Percentiles rank a stretch among this genome's conserved stretches.
These are phyloP conservation scores for Microcyclosporella mali DNA, from an alignment of 2,329 filamentous ascomycete genomes.

Conservation along the genomic window DNA sequence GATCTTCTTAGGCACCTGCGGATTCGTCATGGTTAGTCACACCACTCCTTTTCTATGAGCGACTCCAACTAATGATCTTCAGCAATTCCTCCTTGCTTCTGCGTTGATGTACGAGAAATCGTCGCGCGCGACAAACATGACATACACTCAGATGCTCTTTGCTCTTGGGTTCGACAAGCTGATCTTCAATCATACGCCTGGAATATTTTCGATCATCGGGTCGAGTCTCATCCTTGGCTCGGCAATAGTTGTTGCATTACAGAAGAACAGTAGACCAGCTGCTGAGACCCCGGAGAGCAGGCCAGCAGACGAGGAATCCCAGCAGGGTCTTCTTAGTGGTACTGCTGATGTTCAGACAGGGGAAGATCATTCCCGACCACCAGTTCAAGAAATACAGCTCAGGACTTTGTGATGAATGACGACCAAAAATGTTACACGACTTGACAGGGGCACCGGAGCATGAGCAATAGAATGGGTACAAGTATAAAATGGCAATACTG, in stretches of 20 bases:
- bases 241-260: conserved; percentile 58
- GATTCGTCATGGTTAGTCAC: conserved; percentile 60
- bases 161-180: conserved; percentile 59
- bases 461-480: not conserved
- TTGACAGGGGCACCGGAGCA: not conserved
- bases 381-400: conserved; percentile 20
- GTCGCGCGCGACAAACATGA: conserved; percentile 57
- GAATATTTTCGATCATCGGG: conserved; percentile 53
- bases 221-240: conserved; percentile 59
- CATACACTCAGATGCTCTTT: conserved; percentile 66
- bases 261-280: conserved; percentile 29
- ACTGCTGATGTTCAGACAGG: conserved; percentile 12
- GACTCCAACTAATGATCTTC: not conserved
- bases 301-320: conserved; percentile 21
- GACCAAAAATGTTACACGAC: not conserved
- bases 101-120: conserved; percentile 67
- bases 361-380: conserved; percentile 17
- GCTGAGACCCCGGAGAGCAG: conserved; percentile 12
- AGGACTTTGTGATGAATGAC: conserved; percentile 15
- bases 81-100: conserved; percentile 75
- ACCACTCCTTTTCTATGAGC: not conserved
- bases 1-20: conserved; percentile 61
- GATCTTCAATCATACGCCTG: conserved; percentile 56
- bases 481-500: too few relatives aligned
- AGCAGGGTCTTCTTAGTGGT: conserved; percentile 17